These are phyloP conservation scores for Tetracladium maxilliforme DNA, from an alignment of 2,329 filamentous ascomycete genomes.

Conservation along the genomic window DNA sequence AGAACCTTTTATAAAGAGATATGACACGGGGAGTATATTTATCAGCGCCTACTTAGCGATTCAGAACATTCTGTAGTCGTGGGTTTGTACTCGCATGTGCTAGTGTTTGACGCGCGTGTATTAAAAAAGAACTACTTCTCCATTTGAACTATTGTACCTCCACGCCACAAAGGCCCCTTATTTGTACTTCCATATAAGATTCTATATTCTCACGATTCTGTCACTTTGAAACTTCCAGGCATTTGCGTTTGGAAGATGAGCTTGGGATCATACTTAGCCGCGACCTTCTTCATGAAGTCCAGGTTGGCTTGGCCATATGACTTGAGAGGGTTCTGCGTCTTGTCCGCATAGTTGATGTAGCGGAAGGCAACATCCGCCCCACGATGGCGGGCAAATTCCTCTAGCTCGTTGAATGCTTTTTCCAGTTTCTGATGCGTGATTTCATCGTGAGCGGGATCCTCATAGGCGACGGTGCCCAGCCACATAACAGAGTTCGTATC, in stretches of 20 bases:
- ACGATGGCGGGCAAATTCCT: conserved; percentile 2
- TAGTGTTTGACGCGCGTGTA: no score
- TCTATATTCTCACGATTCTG: no score
- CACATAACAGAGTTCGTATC: conserved; percentile 3
- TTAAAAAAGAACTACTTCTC: no score
- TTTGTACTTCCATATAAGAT: no score
- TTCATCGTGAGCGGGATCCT: conserved; percentile 11
- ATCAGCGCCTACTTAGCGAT: no score
- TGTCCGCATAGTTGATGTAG: conserved; percentile 30
- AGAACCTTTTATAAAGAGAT: no score
- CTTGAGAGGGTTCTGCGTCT: conserved; percentile 21
- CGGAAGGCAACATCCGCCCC: conserved; percentile 17
- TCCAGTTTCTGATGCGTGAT: conserved; percentile 8
- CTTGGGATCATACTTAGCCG: conserved; percentile 20
- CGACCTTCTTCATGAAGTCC: conserved; percentile 13
- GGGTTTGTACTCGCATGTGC: no score
- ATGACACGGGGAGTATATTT: no score
- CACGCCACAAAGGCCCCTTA: no score
- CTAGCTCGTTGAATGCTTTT: conserved; percentile 3
- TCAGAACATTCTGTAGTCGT: no score
- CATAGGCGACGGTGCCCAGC: conserved; percentile 6
- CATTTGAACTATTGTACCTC: no score
- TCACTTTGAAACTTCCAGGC: conserved; percentile 16
- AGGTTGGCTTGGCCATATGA: conserved; percentile 24
- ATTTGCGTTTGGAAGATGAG: conserved; percentile 20